These are phyloP conservation scores for Artemisia annua DNA, from an alignment of 129 eudicot genomes.

Conservation along the genomic window DNA sequence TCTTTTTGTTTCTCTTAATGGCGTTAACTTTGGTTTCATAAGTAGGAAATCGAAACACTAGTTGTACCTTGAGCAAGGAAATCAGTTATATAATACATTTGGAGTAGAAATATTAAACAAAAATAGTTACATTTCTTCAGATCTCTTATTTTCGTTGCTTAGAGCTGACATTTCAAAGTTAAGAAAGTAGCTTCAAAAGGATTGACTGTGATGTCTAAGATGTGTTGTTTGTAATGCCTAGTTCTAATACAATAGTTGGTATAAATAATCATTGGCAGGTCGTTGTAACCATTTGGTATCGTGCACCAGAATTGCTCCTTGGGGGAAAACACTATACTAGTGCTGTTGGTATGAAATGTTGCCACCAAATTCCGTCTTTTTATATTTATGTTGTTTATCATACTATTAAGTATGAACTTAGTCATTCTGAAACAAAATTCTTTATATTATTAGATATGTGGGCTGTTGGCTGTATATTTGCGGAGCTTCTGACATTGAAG, in stretches of 20 bases:
- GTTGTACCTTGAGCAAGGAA: conserved; percentile 5
- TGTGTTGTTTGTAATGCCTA: not conserved
- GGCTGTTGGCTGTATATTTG: conserved; percentile 99
- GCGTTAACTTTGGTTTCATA: not conserved
- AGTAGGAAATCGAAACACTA: conserved; percentile 1
- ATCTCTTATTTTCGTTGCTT: not conserved
- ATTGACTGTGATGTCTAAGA: not conserved
- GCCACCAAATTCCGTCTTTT: conserved; percentile 8
- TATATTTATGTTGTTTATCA: not conserved
- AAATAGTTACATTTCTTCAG: not conserved
- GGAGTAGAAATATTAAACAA: not conserved
- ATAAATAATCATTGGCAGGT: conserved; percentile 49
- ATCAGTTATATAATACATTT: too few species aligned
- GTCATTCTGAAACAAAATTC: conserved; percentile 8
- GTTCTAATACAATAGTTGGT: conserved; percentile 13
- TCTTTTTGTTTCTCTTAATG: not conserved
- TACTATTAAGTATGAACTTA: conserved; percentile 9
- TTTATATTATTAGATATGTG: conserved; percentile 73
- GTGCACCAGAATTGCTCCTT: conserved; percentile 98
- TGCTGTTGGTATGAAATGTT: conserved; percentile 85
- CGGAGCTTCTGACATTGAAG: conserved; percentile 91
- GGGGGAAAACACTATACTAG: conserved; percentile 98
- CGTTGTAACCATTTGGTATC: conserved; percentile 99
- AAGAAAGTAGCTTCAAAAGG: not conserved
- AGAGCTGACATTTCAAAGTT: not conserved